A percentile compares a stretch with the other conserved stretches of the same genome.
Conservation (phyloP, 2,329 filamentous ascomycete species). For the Ramichloridium luteum region DNA sequence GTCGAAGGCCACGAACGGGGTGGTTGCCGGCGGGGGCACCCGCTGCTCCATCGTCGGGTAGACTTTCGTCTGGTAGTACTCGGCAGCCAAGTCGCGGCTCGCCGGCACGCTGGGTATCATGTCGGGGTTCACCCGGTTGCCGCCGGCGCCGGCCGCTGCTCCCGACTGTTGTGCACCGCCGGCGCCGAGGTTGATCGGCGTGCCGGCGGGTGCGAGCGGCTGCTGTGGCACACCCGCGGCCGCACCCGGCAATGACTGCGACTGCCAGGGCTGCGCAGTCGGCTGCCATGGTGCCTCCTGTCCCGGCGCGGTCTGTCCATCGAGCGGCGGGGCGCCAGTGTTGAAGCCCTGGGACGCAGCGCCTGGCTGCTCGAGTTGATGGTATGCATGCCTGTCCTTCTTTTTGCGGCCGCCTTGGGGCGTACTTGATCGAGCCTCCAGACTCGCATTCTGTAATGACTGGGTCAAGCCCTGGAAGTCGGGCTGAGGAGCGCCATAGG, state of each 20-base stretch:
- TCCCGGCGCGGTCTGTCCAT: slow-evolving; percentile 16
- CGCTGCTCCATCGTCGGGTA: slow-evolving; percentile 95
- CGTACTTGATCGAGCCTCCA: slow-evolving; percentile 42
- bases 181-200: slow-evolving; percentile 20
- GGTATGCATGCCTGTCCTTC: slow-evolving; percentile 90
- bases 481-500: slow-evolving; percentile 16
- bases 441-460: slow-evolving; percentile 67
- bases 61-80: slow-evolving; percentile 73
- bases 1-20: slow-evolving; percentile 87
- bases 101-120: slow-evolving; percentile 84
- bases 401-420: slow-evolving; percentile 59
- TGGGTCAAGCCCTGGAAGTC: slow-evolving; percentile 43
- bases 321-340: slow-evolving; percentile 38
- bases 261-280: slow-evolving; percentile 26
- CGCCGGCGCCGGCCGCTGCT: slow-evolving; percentile 31
- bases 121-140: slow-evolving; percentile 73
- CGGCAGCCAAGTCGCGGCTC: slow-evolving; percentile 69
- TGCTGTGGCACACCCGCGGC: slow-evolving; percentile 8
- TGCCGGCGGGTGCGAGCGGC: slow-evolving; percentile 12
- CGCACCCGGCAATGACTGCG: slow-evolving; percentile 17
- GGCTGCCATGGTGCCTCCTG: slow-evolving; percentile 25
- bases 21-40: slow-evolving; percentile 72
- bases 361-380: slow-evolving; percentile 63
- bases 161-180: slow-evolving; percentile 15
- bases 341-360: slow-evolving; percentile 51